These are phyloP conservation scores for Candida vartiovaarae DNA, from an alignment of 805 yeast species.

Conservation along the genomic window DNA sequence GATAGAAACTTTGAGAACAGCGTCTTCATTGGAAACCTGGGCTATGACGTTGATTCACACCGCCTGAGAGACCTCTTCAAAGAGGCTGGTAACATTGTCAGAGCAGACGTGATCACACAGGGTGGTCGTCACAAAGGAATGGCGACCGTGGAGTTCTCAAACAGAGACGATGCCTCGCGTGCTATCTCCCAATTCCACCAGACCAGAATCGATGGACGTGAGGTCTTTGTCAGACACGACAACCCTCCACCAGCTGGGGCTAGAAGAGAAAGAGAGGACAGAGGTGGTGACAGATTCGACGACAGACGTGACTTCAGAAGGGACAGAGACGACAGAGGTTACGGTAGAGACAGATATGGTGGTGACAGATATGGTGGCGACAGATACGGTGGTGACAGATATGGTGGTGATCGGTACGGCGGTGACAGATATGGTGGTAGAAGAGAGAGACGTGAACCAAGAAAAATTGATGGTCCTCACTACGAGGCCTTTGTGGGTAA, in stretches of 20 bases:
- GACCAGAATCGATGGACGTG: conserved; percentile 60
- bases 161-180: conserved; percentile 53
- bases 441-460: conserved; percentile 18
- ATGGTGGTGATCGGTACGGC: not conserved
- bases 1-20: conserved; percentile 62
- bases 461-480: conserved; percentile 18
- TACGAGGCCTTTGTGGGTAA: conserved; percentile 71
- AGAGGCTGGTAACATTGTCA: conserved; percentile 56
- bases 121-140: conserved; percentile 81
- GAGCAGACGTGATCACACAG: conserved; percentile 76
- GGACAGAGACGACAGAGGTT: conserved; percentile 16
- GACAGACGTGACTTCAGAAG: conserved; percentile 11
- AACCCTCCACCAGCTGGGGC: conserved; percentile 62
- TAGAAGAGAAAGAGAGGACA: conserved; percentile 6
- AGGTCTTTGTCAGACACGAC: conserved; percentile 84
- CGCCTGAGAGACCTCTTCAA: conserved; percentile 55
- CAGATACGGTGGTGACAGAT: conserved; percentile 2
- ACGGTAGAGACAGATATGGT: conserved; percentile 1
- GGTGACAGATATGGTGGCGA: conserved; percentile 1
- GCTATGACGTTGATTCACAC: conserved; percentile 53
- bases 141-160: conserved; percentile 83
- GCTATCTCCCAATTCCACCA: conserved; percentile 72
- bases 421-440: conserved; percentile 9
- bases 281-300: conserved; percentile 10
- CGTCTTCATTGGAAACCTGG: conserved; percentile 67